Evolutionary conservation across 192 early-diverging fungal genomes (phyloP).

Genomic region (Diversispora eburnea): DNA sequence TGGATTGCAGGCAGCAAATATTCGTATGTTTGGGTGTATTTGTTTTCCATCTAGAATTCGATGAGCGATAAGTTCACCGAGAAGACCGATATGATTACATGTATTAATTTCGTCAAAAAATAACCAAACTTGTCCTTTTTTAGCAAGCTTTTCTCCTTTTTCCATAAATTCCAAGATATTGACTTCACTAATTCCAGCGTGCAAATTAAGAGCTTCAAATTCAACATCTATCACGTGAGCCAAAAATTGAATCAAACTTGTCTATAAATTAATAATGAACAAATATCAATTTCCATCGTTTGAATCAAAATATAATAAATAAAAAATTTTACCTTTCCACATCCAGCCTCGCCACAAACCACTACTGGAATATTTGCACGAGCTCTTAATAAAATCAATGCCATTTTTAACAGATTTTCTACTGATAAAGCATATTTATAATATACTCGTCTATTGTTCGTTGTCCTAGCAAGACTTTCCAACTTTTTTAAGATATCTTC

Average conservation of each 20-base stretch:
- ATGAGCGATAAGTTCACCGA: too few species aligned
- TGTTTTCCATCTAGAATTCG: too few species aligned
- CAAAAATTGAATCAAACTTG: conserved; percentile 23
- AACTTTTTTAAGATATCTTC: conserved; percentile 4
- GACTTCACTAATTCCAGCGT: too few species aligned
- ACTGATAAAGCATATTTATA: conserved; percentile 11
- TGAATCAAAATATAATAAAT: not conserved
- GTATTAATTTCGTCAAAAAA: too few species aligned
- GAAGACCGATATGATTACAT: too few species aligned
- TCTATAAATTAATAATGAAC: conserved; percentile 1
- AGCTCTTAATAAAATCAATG: conserved; percentile 20
- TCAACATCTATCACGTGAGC: conserved; percentile 4
- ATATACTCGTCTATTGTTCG: not conserved
- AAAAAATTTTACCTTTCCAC: conserved; percentile 13
- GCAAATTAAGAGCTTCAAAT: too few species aligned
- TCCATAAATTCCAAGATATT: too few species aligned
- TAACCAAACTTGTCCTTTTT: too few species aligned
- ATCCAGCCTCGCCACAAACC: conserved; percentile 27
- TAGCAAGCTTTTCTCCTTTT: too few species aligned
- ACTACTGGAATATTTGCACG: conserved; percentile 24
- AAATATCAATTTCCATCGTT: not conserved
- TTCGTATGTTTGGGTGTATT: too few species aligned
- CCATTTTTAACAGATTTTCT: conserved; percentile 27
- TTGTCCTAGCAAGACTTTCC: conserved; percentile 7
- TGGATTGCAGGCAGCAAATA: too few species aligned